Conservation (phyloP, 2,329 filamentous ascomycete species). For the Tolypocladium inflatum region DNA sequence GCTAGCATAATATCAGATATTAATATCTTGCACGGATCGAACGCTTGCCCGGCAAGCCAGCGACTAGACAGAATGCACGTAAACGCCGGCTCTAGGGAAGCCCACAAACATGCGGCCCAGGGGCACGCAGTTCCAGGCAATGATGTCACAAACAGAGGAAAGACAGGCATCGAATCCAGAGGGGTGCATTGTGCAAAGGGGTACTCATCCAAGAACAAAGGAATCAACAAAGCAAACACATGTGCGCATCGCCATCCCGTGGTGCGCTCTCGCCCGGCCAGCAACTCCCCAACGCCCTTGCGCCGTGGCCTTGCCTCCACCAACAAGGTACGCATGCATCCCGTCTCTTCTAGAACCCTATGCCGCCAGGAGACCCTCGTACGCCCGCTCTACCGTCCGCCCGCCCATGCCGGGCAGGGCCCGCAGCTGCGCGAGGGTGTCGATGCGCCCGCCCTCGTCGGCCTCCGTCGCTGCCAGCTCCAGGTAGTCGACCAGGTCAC, state of each 20-base stretch:
- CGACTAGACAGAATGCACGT: too few species aligned
- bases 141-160: not conserved
- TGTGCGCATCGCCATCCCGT: not conserved
- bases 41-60: too few species aligned
- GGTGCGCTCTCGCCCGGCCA: not conserved
- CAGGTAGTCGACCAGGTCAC: conserved; percentile 48
- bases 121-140: too few species aligned
- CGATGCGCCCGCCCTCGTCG: conserved; percentile 32
- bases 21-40: too few species aligned
- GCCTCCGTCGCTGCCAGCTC: conserved; percentile 25
- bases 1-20: too few species aligned
- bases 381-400: conserved; percentile 46
- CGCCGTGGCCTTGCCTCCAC: not conserved
- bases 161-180: not conserved
- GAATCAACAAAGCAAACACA: not conserved
- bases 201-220: not conserved
- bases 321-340: not conserved
- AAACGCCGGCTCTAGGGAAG: too few species aligned
- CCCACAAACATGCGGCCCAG: too few species aligned
- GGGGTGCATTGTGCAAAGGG: not conserved
- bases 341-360: not conserved
- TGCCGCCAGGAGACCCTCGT: conserved; percentile 31
- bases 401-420: conserved; percentile 48
- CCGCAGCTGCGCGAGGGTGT: conserved; percentile 40
- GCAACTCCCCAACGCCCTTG: not conserved